Evolutionary conservation across 192 early-diverging fungal species (phyloP).

Genomic region (Dissophora ornata): DNA sequence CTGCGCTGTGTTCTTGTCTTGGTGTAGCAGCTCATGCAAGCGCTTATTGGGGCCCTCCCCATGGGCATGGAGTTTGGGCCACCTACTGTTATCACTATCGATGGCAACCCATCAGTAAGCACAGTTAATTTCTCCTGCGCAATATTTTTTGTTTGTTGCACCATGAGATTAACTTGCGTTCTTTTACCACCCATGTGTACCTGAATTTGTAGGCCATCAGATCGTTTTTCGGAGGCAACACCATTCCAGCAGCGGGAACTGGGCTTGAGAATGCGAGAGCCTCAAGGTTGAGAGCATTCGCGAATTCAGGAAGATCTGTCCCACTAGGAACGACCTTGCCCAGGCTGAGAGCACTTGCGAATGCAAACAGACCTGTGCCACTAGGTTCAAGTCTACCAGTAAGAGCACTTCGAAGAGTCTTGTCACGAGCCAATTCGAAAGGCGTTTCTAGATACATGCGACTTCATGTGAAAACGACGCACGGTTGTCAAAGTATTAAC

Average conservation of each 20-base stretch:
- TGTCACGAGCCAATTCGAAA: too few species aligned
- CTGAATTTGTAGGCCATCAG: slow-evolving; percentile 8
- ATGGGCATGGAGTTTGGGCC: slow-evolving; percentile 23
- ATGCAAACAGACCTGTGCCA: too few species aligned
- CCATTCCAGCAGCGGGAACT: slow-evolving; percentile 10
- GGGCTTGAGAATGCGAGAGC: slow-evolving; percentile 17
- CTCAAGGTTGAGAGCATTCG: slow-evolving; percentile 15
- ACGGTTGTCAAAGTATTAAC: not conserved
- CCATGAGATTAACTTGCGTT: not conserved
- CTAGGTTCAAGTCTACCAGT: too few species aligned
- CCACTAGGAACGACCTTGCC: too few species aligned
- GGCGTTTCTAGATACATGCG: not conserved
- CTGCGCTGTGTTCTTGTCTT: not conserved
- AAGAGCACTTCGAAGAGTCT: too few species aligned
- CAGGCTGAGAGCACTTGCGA: slow-evolving; percentile 1
- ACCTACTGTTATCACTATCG: slow-evolving; percentile 19
- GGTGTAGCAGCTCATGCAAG: slow-evolving; percentile 43
- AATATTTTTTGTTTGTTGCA: not conserved
- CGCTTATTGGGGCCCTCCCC: slow-evolving; percentile 22
- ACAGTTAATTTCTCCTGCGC: not conserved
- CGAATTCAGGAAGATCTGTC: too few species aligned
- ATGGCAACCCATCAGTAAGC: slow-evolving; percentile 33
- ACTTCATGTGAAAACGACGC: slow-evolving; percentile 35
- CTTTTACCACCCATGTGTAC: not conserved
- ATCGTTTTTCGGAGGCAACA: slow-evolving; percentile 20